Conservation (phyloP, 2,329 filamentous ascomycete species). For the Sarocladium kiliense region DNA sequence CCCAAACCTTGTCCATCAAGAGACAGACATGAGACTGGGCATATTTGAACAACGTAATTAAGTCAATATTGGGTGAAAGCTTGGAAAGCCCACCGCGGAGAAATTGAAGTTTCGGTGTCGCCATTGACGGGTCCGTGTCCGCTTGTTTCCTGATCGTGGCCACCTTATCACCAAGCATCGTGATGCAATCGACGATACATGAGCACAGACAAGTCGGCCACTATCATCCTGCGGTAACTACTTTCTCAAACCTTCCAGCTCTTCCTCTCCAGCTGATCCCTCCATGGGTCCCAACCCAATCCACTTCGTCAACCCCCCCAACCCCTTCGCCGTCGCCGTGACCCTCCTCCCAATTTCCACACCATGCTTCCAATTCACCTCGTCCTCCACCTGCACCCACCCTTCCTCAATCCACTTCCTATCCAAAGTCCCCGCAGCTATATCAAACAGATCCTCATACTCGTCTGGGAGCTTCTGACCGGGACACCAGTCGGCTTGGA, state of each 20-base stretch:
- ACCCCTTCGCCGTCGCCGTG: constrained; percentile 14
- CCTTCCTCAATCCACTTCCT: constrained; percentile 15
- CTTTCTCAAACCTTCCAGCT: constrained; percentile 10
- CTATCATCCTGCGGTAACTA: not conserved
- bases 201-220: too few species aligned
- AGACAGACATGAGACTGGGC: too few species aligned
- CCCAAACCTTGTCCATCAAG: too few species aligned
- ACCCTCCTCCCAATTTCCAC: constrained; percentile 16
- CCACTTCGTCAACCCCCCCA: constrained; percentile 14
- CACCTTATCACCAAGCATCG: too few species aligned
- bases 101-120: too few species aligned
- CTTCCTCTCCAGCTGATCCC: constrained; percentile 9
- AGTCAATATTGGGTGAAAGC: too few species aligned
- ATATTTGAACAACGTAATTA: too few species aligned
- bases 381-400: constrained; percentile 15
- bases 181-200: too few species aligned
- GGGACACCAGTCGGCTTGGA: constrained; percentile 12
- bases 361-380: constrained; percentile 16
- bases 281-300: constrained; percentile 11
- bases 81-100: too few species aligned
- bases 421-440: constrained; percentile 17
- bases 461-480: constrained; percentile 14
- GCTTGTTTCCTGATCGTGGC: too few species aligned
- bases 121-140: too few species aligned
- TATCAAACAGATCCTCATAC: constrained; percentile 16